Conservation (phyloP, 2,329 filamentous ascomycete genomes). For the Eurotiales sp. region DNA sequence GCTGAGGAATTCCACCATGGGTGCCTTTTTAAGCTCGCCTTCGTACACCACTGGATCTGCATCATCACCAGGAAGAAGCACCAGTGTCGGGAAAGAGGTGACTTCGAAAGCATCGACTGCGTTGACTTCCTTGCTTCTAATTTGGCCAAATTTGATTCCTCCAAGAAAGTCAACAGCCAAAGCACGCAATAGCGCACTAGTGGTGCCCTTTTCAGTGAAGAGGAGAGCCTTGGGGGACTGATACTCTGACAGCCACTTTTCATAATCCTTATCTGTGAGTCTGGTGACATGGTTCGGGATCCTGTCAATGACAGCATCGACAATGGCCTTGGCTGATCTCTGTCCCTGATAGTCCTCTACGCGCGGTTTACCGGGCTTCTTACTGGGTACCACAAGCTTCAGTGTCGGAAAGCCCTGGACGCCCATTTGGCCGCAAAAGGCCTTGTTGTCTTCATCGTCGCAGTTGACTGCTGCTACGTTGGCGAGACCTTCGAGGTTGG, state of each 20-base stretch:
- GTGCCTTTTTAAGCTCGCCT: conserved; percentile 80
- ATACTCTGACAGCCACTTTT: conserved; percentile 65
- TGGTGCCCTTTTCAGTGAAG: conserved; percentile 90
- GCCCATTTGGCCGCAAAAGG: conserved; percentile 77
- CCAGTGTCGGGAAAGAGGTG: conserved; percentile 71
- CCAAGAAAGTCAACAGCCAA: conserved; percentile 89
- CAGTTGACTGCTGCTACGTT: conserved; percentile 95
- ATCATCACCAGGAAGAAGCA: conserved; percentile 70
- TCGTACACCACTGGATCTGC: conserved; percentile 66
- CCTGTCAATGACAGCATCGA: conserved; percentile 76
- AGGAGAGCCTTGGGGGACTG: conserved; percentile 78
- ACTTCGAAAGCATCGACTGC: conserved; percentile 72
- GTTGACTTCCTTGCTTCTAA: conserved; percentile 73
- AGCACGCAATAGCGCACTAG: conserved; percentile 75
- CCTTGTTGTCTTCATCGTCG: conserved; percentile 89
- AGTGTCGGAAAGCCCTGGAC: conserved; percentile 93
- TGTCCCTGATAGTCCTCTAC: conserved; percentile 89
- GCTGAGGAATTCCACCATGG: conserved; percentile 76
- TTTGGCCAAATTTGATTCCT: conserved; percentile 73
- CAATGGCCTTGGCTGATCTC: conserved; percentile 79
- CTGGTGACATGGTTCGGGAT: conserved; percentile 89
- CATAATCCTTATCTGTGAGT: conserved; percentile 73
- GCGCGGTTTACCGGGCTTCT: conserved; percentile 72
- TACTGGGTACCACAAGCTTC: conserved; percentile 84
- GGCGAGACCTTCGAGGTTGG: conserved; percentile 82